Base-by-base conservation (phyloP, 73 alveolate species). In the Blepharisma stoltei region DNA sequence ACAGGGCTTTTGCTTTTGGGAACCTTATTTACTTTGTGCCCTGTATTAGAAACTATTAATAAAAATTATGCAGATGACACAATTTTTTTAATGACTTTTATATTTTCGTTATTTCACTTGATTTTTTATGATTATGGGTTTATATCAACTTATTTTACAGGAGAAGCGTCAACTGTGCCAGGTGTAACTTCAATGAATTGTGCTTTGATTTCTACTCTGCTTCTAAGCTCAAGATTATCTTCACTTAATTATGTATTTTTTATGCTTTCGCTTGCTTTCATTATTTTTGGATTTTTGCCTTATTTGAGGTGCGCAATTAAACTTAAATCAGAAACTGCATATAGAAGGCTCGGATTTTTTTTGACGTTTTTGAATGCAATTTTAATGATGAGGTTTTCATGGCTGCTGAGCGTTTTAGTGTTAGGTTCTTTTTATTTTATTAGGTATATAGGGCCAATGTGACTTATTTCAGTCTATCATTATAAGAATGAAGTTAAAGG, bases 51-150 rank as follows among this genome's bases (percentile, higher is more conserved):
- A 60, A 60, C 73, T 14, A 60, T 60, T 14, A 60, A 60, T 38
- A 60, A 60, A 60, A 60, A 60, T 38, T 60, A 60, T 60, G 73
- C 73, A 5, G 46, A 60, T 25, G 73, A 60, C 46, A 60, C 73
- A 60, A 60, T 60, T 2, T 60, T 60, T 38, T 25, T 60, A 25
- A 60, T 60, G 73, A 60, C 73, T 60, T 60, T 60, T 60, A 60
- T 60, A 14, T 60, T 60, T 25, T 60, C 48, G 2, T 8, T 60
- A 18, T 25, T 60, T n/a, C 73, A 60, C 23, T 25, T 60, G 11
- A 38, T 25, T 9, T 60, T 60, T 25, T 60, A 60, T 25, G 73
- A 60, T 25, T 60, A 60, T 38, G 14, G 46, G 18, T 60, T 60
- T 60, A 38, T 60, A 20, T 14, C 14, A 25, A 60, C 14, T 25